Percentiles rank a stretch among this genome's conserved stretches.
phyloP scores from a whole-genome alignment of 2,329 filamentous ascomycete species.

The Tolypocladium tropicale region DNA sequence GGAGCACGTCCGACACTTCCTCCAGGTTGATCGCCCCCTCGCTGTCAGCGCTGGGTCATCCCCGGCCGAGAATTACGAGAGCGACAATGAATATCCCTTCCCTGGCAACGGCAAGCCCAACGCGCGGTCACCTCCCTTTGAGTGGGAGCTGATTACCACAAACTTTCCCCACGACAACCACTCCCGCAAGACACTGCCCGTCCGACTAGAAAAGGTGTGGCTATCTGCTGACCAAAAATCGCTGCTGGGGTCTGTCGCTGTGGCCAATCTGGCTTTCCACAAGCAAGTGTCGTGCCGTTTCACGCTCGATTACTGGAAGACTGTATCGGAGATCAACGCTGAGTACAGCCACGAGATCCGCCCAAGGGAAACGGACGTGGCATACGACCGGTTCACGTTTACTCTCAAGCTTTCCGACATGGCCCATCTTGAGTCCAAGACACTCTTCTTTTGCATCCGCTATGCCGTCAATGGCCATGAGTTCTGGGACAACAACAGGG shows the following conservation, averaged over 20 bases:
- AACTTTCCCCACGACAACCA: slow-evolving; percentile 60
- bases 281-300: slow-evolving; percentile 89
- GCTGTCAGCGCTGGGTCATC: slow-evolving; percentile 93
- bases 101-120: slow-evolving; percentile 27
- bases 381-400: slow-evolving; percentile 86
- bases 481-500: slow-evolving; percentile 89
- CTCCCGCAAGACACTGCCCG: slow-evolving; percentile 52
- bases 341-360: slow-evolving; percentile 76
- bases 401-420: slow-evolving; percentile 87
- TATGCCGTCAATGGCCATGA: slow-evolving; percentile 79
- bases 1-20: slow-evolving; percentile 91
- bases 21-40: slow-evolving; percentile 88
- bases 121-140: slow-evolving; percentile 43
- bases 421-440: slow-evolving; percentile 85
- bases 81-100: slow-evolving; percentile 86
- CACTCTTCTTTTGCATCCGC: slow-evolving; percentile 81
- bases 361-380: slow-evolving; percentile 51
- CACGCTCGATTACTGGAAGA: slow-evolving; percentile 98
- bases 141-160: slow-evolving; percentile 78
- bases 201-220: slow-evolving; percentile 79
- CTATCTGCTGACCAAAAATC: slow-evolving; percentile 81
- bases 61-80: slow-evolving; percentile 79
- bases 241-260: slow-evolving; percentile 71
- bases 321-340: slow-evolving; percentile 85
- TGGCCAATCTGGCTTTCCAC: slow-evolving; percentile 81